Evolutionary conservation across 139 green algal genomes (phyloP).

Genomic region (Micractinium sp.): DNA sequence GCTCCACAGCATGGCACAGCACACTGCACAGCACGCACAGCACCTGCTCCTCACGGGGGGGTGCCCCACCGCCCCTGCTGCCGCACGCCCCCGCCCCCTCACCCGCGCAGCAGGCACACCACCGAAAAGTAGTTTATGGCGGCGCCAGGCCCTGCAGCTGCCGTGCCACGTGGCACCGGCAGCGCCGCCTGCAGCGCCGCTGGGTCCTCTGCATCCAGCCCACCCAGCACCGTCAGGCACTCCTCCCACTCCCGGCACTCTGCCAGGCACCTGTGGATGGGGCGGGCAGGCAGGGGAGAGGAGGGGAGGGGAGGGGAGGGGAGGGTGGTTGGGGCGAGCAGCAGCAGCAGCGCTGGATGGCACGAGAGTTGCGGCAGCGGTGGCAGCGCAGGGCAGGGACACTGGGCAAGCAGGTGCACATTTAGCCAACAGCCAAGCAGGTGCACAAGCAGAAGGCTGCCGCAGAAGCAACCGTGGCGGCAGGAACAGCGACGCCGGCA

Average conservation of each 20-base stretch:
- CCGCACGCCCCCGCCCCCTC: not conserved
- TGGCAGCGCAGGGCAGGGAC: no score
- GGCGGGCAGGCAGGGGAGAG: not conserved
- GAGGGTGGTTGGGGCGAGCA: not conserved
- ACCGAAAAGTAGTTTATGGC: constrained; percentile 39
- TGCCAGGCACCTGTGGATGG: constrained; percentile 65
- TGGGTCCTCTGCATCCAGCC: constrained; percentile 51
- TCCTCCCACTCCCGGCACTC: constrained; percentile 91
- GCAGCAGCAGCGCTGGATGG: no score
- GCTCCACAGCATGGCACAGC: no score
- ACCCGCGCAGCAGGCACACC: constrained; percentile 77
- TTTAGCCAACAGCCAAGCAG: no score
- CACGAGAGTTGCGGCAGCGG: no score
- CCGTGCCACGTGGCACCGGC: not conserved
- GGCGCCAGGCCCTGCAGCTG: not conserved
- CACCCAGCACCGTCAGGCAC: constrained; percentile 80
- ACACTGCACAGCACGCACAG: not conserved
- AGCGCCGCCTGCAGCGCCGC: constrained; percentile 20
- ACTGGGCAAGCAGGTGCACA: no score
- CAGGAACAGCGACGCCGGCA: no score
- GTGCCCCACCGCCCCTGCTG: no score
- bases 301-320: not conserved
- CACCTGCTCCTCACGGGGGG: not conserved
- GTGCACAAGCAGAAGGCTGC: no score
- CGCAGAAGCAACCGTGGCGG: no score